These are phyloP conservation scores for Globisporangium splendens DNA, from an alignment of 352 stramenopile genomes.

Conservation along the genomic window DNA sequence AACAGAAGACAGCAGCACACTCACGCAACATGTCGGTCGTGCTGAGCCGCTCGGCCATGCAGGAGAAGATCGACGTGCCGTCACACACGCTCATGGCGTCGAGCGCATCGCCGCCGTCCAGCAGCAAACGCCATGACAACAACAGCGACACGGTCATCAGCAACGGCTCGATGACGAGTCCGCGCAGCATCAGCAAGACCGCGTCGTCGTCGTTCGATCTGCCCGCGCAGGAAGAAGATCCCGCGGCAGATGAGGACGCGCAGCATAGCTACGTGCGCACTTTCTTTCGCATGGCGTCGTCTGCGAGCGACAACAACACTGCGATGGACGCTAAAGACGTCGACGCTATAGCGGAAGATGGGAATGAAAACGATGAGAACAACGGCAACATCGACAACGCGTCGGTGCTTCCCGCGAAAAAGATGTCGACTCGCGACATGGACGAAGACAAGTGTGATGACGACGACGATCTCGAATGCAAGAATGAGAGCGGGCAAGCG, in stretches of 20 bases:
- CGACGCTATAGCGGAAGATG: too few relatives aligned
- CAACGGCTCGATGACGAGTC: not conserved
- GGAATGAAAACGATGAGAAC: not conserved
- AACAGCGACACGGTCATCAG: not conserved
- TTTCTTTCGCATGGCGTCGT: too few relatives aligned
- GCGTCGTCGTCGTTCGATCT: not conserved
- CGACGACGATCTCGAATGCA: not conserved
- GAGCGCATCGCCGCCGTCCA: not conserved
- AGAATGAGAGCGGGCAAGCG: not conserved
- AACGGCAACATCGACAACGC: not conserved
- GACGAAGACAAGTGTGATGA: too few relatives aligned
- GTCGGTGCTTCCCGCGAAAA: too few relatives aligned
- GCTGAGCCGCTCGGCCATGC: slow-evolving; percentile 6
- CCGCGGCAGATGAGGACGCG: too few relatives aligned
- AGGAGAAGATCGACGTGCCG: slow-evolving; percentile 7
- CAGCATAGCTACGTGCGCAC: too few relatives aligned
- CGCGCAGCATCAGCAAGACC: not conserved
- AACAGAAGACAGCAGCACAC: not conserved
- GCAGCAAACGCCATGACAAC: not conserved
- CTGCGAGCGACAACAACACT: not conserved
- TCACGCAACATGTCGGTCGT: slow-evolving; percentile 9
- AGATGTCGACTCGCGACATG: too few relatives aligned
- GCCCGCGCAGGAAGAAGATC: too few relatives aligned
- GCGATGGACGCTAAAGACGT: too few relatives aligned
- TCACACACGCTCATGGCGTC: slow-evolving; percentile 4